Evolutionary conservation across 441 rosid genomes (phyloP).

Genomic region (Hura crepitans): DNA sequence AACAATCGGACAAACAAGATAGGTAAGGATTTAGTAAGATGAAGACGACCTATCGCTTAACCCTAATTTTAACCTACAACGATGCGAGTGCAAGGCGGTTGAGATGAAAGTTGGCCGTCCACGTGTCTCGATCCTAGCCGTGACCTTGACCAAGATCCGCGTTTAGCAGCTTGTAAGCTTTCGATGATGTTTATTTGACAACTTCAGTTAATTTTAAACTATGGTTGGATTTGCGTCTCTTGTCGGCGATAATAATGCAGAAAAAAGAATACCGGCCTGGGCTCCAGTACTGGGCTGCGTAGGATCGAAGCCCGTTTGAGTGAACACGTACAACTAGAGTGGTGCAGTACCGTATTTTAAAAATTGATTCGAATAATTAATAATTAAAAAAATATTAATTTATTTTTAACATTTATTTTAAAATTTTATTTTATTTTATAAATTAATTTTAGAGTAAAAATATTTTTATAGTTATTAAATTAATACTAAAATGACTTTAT

Average conservation of each 20-base stretch:
- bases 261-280: neutral
- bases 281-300: too few relatives aligned
- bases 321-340: too few relatives aligned
- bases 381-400: too few relatives aligned
- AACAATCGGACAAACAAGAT: neutral
- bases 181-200: neutral
- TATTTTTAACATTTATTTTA: too few relatives aligned
- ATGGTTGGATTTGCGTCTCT: slow-evolving; percentile 36
- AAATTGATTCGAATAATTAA: too few relatives aligned
- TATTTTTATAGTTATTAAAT: too few relatives aligned
- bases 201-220: slow-evolving; percentile 36
- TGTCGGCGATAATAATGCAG: slow-evolving; percentile 3
- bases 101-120: slow-evolving; percentile 35
- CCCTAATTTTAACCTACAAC: slow-evolving; percentile 44
- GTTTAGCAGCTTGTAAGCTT: neutral
- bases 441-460: too few relatives aligned
- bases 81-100: slow-evolving; percentile 21
- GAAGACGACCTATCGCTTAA: neutral
- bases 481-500: too few relatives aligned
- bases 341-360: too few relatives aligned
- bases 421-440: too few relatives aligned
- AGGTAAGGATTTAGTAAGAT: neutral
- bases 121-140: slow-evolving; percentile 39
- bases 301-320: too few relatives aligned
- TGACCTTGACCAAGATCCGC: slow-evolving; percentile 2